Percentiles rank a stretch among this genome's conserved stretches.
Evolutionary conservation across 495 filamentous ascomycete genomes (phyloP).

Genomic region (Penicillium pulvis): DNA sequence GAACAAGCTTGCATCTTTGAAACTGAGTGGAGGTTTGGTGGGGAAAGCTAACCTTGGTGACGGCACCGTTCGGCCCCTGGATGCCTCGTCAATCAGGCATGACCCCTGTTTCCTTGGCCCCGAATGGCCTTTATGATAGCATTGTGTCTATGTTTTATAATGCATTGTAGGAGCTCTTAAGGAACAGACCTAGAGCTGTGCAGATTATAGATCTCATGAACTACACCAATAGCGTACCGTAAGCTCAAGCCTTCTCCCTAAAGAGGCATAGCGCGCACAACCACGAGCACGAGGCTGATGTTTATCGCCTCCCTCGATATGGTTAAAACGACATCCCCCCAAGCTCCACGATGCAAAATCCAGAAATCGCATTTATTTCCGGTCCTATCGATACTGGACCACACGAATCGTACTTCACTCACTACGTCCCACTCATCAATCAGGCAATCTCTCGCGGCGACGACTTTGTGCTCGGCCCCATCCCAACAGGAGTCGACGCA

Average conservation of each 20-base stretch:
- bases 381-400: conserved; percentile 31
- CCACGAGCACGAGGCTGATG: background rate
- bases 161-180: too few species aligned
- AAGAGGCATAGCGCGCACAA: background rate
- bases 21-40: background rate
- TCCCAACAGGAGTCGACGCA: conserved; percentile 28
- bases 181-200: background rate
- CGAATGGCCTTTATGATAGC: background rate
- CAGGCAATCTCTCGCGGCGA: conserved; percentile 21
- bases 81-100: background rate
- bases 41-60: background rate
- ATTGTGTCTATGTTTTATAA: too few species aligned
- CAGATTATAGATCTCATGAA: background rate
- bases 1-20: too few species aligned
- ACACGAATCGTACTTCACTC: conserved; percentile 24
- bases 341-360: background rate
- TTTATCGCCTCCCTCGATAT: background rate
- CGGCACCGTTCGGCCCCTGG: background rate
- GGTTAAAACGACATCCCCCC: background rate
- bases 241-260: background rate
- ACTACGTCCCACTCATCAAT: conserved; percentile 26
- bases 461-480: conserved; percentile 29
- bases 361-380: conserved; percentile 31
- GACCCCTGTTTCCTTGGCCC: background rate
- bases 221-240: too few species aligned